phyloP scores from a whole-genome alignment of 768 basidiomycete genomes.

The Boletus fagicola region DNA sequence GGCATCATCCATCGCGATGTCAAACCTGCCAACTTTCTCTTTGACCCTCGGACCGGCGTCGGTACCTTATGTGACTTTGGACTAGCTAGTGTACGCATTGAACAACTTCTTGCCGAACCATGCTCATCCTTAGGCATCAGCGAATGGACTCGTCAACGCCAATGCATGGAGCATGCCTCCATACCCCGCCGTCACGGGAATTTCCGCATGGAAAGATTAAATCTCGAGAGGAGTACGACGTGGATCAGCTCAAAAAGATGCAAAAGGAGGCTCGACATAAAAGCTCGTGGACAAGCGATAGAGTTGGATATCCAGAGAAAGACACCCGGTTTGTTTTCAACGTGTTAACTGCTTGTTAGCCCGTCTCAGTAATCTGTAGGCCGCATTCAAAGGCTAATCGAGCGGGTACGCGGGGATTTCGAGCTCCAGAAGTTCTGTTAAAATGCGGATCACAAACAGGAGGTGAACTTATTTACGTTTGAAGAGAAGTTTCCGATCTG shows the following conservation, averaged over 20 bases:
- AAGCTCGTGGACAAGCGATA: slow-evolving; percentile 54
- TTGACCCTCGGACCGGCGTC: slow-evolving; percentile 76
- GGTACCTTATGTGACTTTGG: slow-evolving; percentile 96
- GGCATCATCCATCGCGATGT: slow-evolving; percentile 95
- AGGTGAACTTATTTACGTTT: slow-evolving; percentile 49
- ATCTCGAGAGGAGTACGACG: slow-evolving; percentile 44
- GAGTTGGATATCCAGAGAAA: slow-evolving; percentile 75
- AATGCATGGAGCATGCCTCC: slow-evolving; percentile 64
- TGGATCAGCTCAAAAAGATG: slow-evolving; percentile 49
- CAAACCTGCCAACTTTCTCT: slow-evolving; percentile 97
- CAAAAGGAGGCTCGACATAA: slow-evolving; percentile 61
- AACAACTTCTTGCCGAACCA: background rate
- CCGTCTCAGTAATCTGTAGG: slow-evolving; percentile 36
- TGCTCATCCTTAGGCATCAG: slow-evolving; percentile 35
- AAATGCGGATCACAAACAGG: slow-evolving; percentile 94
- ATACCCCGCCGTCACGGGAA: slow-evolving; percentile 60
- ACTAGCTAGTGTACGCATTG: slow-evolving; percentile 75
- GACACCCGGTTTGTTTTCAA: slow-evolving; percentile 56
- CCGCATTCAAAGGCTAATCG: slow-evolving; percentile 90
- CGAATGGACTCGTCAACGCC: slow-evolving; percentile 50
- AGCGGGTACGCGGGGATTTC: slow-evolving; percentile 94
- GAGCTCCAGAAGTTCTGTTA: slow-evolving; percentile 92
- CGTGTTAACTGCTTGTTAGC: background rate
- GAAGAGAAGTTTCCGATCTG: slow-evolving; percentile 4
- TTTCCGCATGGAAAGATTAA: slow-evolving; percentile 69